A percentile compares a stretch with the other conserved stretches of the same genome.
Evolutionary conservation across 2,329 filamentous ascomycete genomes (phyloP).

Genomic region (Sphaerulina populicola): DNA sequence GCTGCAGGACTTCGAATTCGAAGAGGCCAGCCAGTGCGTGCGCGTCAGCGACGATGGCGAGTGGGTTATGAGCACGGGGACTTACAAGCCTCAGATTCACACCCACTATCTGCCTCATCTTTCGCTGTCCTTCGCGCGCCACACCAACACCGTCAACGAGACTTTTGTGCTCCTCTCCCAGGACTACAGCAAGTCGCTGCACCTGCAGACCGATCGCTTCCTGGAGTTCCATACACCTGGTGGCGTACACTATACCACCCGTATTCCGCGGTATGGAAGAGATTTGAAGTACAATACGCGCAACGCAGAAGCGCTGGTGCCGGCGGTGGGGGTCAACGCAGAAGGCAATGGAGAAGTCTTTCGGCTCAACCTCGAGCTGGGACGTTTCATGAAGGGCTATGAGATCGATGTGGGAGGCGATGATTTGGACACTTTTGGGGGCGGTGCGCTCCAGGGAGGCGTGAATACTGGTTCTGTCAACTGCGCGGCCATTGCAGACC

Average conservation of each 20-base stretch:
- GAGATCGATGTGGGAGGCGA: conserved; percentile 84
- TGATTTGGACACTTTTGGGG: conserved; percentile 57
- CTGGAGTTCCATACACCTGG: conserved; percentile 88
- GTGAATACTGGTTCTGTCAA: conserved; percentile 82
- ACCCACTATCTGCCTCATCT: conserved; percentile 91
- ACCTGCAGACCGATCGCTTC: conserved; percentile 82
- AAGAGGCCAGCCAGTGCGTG: conserved; percentile 86
- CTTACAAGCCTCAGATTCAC: conserved; percentile 76
- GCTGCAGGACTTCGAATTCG: conserved; percentile 95
- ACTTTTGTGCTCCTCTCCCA: conserved; percentile 80
- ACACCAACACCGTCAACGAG: conserved; percentile 85
- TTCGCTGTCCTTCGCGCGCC: conserved; percentile 84
- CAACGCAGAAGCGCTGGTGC: conserved; percentile 76
- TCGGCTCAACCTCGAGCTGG: conserved; percentile 80
- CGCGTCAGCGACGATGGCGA: conserved; percentile 89
- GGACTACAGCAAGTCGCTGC: conserved; percentile 90
- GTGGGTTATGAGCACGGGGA: conserved; percentile 92
- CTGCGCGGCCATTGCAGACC: conserved; percentile 74
- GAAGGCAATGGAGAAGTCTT: conserved; percentile 90
- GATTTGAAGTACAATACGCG: conserved; percentile 77
- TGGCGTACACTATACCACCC: conserved; percentile 79
- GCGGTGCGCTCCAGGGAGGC: conserved; percentile 73
- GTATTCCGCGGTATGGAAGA: conserved; percentile 84
- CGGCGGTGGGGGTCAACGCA: conserved; percentile 75
- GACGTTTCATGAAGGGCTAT: conserved; percentile 89